Conservation (phyloP, 345 rosid species). For the Boechera stricta region DNA sequence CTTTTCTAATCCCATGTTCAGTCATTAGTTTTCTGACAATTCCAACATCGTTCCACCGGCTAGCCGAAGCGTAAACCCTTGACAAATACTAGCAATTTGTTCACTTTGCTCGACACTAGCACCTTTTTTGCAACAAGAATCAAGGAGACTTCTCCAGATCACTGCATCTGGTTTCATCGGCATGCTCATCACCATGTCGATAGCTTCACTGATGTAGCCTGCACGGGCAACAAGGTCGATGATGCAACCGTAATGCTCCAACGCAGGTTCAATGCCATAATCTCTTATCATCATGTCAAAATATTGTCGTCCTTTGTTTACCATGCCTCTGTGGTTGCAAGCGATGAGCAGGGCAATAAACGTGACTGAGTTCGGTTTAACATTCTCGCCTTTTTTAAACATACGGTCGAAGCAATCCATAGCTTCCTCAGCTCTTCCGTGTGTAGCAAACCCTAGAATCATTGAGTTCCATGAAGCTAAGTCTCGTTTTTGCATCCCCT, state of each 20-base stretch:
- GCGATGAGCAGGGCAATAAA: constrained; percentile 73
- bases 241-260: constrained; percentile 86
- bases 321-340: constrained; percentile 74
- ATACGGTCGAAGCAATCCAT: constrained; percentile 56
- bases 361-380: constrained; percentile 65
- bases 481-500: constrained; percentile 61
- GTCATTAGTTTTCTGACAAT: constrained; percentile 69
- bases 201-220: constrained; percentile 69
- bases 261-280: constrained; percentile 61
- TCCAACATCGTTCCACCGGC: constrained; percentile 80
- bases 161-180: constrained; percentile 75
- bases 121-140: constrained; percentile 71
- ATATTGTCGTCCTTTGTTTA: constrained; percentile 59
- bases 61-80: constrained; percentile 74
- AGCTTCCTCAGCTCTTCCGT: constrained; percentile 63
- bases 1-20: constrained; percentile 66
- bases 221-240: constrained; percentile 78
- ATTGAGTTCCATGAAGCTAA: constrained; percentile 80
- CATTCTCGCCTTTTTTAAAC: constrained; percentile 42
- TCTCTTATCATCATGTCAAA: constrained; percentile 67
- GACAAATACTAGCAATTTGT: constrained; percentile 71
- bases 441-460: constrained; percentile 78
- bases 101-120: constrained; percentile 67
- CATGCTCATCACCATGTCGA: constrained; percentile 65
- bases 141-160: constrained; percentile 91